Evolutionary conservation across 495 filamentous ascomycete genomes (phyloP).

Genomic region (Aspergillus steynii): DNA sequence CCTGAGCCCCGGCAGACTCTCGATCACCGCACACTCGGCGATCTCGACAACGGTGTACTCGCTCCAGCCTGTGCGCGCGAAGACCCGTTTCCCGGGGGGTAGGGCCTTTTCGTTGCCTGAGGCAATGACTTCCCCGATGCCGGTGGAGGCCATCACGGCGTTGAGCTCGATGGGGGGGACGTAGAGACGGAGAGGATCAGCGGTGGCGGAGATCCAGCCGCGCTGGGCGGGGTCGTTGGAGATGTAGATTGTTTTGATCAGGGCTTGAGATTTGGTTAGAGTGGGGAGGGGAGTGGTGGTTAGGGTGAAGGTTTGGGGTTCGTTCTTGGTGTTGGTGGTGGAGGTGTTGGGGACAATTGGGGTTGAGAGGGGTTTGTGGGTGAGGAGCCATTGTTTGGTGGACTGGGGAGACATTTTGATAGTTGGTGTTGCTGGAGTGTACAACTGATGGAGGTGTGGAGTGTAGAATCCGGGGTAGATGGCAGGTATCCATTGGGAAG

Average conservation of each 20-base stretch:
- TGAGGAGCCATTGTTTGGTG: slow-evolving; percentile 35
- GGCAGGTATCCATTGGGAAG: too few species aligned
- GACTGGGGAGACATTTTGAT: slow-evolving; percentile 21
- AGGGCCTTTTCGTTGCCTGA: slow-evolving; percentile 28
- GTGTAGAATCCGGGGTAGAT: too few species aligned
- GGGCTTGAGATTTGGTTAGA: slow-evolving; percentile 52
- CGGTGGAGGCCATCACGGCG: slow-evolving; percentile 56
- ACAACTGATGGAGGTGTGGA: too few species aligned
- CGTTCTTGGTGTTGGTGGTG: slow-evolving; percentile 19
- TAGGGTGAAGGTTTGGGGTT: slow-evolving; percentile 48
- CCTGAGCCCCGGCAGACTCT: slow-evolving; percentile 33
- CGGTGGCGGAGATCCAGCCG: slow-evolving; percentile 57
- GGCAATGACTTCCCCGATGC: slow-evolving; percentile 48
- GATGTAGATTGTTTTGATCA: slow-evolving; percentile 61
- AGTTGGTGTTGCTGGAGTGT: too few species aligned
- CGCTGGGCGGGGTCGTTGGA: slow-evolving; percentile 73
- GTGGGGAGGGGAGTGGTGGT: slow-evolving; percentile 42
- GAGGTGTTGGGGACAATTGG: background rate
- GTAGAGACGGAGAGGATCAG: slow-evolving; percentile 52
- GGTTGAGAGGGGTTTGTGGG: slow-evolving; percentile 26
- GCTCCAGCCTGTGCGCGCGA: slow-evolving; percentile 45
- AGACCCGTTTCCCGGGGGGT: slow-evolving; percentile 40
- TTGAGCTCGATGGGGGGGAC: slow-evolving; percentile 57
- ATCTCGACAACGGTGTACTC: slow-evolving; percentile 50
- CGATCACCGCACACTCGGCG: slow-evolving; percentile 26